Evolutionary conservation across 2,329 filamentous ascomycete genomes (phyloP).

Genomic region (Zymoseptoria crescenta): DNA sequence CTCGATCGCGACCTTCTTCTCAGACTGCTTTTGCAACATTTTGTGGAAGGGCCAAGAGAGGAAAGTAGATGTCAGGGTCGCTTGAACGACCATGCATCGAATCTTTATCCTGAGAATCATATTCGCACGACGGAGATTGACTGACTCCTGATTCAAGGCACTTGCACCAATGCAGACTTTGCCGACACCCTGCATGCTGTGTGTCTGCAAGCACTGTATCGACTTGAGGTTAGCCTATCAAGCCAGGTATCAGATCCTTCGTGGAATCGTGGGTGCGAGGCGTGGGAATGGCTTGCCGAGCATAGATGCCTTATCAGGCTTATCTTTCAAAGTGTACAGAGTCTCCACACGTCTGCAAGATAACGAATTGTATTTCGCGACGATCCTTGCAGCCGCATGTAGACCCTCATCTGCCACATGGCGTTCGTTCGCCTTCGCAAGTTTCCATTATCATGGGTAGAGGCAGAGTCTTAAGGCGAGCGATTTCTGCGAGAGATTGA

Average conservation of each 20-base stretch:
- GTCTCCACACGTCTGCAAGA: constrained; percentile 3
- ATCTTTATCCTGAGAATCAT: neutral
- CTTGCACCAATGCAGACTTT: neutral
- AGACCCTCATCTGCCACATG: neutral
- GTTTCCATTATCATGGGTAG: too few species aligned
- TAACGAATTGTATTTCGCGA: neutral
- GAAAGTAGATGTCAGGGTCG: neutral
- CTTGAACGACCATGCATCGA: neutral
- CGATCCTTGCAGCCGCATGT: neutral
- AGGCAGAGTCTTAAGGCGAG: too few species aligned
- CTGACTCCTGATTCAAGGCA: neutral
- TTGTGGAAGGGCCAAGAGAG: neutral
- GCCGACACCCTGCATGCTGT: constrained; percentile 2
- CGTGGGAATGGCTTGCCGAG: constrained; percentile 2
- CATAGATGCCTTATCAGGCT: neutral
- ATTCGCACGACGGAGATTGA: neutral
- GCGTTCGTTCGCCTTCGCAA: neutral
- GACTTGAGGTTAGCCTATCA: constrained; percentile 4
- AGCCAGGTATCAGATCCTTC: constrained; percentile 5
- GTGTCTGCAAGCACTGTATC: neutral
- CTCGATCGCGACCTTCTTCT: constrained; percentile 7
- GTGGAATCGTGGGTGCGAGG: constrained; percentile 3
- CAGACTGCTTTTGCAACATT: constrained; percentile 5
- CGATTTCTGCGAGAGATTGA: too few species aligned
- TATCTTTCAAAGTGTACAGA: constrained; percentile 7